Base-by-base conservation (phyloP, 2,329 filamentous ascomycete species). In the Pseudohalonectria lignicola region DNA sequence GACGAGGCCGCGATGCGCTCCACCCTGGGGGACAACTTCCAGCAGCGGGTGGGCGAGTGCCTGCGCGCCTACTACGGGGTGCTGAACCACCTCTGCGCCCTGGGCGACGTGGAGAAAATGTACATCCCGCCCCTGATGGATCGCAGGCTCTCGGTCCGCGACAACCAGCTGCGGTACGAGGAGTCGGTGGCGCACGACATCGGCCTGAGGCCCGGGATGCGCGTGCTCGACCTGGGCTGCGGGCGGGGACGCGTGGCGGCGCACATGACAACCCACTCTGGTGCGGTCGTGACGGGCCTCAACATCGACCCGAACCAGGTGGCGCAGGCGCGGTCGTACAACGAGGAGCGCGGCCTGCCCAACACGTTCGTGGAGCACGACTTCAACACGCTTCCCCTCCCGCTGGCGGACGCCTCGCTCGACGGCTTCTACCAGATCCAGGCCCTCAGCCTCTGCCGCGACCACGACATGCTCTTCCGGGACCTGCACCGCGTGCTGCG, bases 361-460 rank as follows among this genome's bases (percentile, higher is more conserved):
- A 66, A 69, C 47, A 60, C 57, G 31, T 73, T 73, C 44, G 53
- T 69, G 40, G 58, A 64, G 23, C 62, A 64, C 45, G 68, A 72
- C 46, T 67, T 70, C 52, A 72, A 73, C 51, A 54, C 56, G 31
- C 57, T 71, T 23, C 68, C 69, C 2, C 56, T 73, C 2, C 69
- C 68, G 2, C 71, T 73, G 40, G 61, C 51, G 12, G 62, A 71
- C 43, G 52, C 50, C 19, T 59, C 56, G 31, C 71, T 73, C 47
- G 67, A 73, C 40, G 67, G 61, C 21, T 71, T 72, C 42, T 73
- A 65, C 60, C 70, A 64, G 66, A 79, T 63, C 64, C 78, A 62
- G 61, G 77, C 57, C 39, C 67, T 62, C 49, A 76, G 61, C 58
- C 66, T 62, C 21, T 71, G 65, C 57, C 67, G 67, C 43, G 66